phyloP scores from a whole-genome alignment of 2,329 filamentous ascomycete species.

The Juglanconis sp. region DNA sequence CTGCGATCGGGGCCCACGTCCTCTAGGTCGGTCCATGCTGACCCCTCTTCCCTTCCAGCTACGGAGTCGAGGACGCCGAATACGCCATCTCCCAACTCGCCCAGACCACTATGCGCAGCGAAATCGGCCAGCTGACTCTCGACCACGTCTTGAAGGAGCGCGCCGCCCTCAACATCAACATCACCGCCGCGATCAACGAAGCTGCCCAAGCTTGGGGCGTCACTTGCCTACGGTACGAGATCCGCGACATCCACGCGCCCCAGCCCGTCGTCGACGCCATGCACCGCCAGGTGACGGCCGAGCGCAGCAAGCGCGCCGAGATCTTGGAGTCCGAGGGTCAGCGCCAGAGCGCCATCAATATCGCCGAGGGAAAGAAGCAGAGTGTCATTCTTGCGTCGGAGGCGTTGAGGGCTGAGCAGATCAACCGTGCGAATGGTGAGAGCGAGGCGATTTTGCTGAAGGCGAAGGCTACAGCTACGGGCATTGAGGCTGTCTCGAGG shows the following conservation, averaged over 20 bases:
- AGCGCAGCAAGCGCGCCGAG: conserved; percentile 95
- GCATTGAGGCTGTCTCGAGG: conserved; percentile 81
- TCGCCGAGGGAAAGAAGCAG: conserved; percentile 96
- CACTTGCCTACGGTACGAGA: conserved; percentile 94
- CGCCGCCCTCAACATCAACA: conserved; percentile 92
- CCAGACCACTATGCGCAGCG: conserved; percentile 97
- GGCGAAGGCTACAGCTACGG: conserved; percentile 79
- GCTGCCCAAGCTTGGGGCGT: conserved; percentile 96
- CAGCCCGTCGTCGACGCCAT: conserved; percentile 92
- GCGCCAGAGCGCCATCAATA: conserved; percentile 96
- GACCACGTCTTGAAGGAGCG: conserved; percentile 98
- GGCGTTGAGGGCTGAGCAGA: conserved; percentile 82
- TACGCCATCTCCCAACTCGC: conserved; percentile 98
- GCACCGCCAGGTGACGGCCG: conserved; percentile 96
- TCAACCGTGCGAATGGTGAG: conserved; percentile 90
- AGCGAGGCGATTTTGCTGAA: conserved; percentile 88
- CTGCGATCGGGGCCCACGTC: not conserved
- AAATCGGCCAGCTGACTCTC: conserved; percentile 93
- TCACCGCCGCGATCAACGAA: conserved; percentile 98
- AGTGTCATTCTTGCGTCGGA: conserved; percentile 94
- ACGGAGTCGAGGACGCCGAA: conserved; percentile 96
- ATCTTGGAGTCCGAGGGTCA: conserved; percentile 97
- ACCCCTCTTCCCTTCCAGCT: conserved; percentile 50
- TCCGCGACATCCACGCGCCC: conserved; percentile 95
- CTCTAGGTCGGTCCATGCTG: not conserved